Conservation (phyloP, 805 yeast genomes). For the Candida tallmaniae region DNA sequence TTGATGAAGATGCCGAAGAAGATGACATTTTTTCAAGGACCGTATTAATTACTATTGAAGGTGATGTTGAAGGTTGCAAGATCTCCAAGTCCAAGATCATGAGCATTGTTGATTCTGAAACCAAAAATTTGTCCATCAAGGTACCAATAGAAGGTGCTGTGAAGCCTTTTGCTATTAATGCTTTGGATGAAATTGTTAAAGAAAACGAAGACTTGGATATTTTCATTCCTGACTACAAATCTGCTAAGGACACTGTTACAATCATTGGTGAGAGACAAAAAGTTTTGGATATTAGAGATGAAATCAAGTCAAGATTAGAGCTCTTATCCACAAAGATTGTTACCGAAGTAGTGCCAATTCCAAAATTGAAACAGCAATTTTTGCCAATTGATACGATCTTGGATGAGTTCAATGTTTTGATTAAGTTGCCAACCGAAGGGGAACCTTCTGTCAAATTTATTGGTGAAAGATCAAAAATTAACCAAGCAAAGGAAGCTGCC, state of each 20-base stretch:
- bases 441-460: slow-evolving; percentile 53
- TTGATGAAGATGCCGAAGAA: slow-evolving; percentile 31
- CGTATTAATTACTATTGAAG: slow-evolving; percentile 65
- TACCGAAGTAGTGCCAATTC: slow-evolving; percentile 58
- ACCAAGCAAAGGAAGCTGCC: slow-evolving; percentile 60
- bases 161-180: slow-evolving; percentile 42
- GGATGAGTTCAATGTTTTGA: slow-evolving; percentile 51
- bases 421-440: slow-evolving; percentile 45
- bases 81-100: slow-evolving; percentile 67
- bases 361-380: slow-evolving; percentile 64
- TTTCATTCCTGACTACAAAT: slow-evolving; percentile 32
- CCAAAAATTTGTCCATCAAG: slow-evolving; percentile 51
- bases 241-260: slow-evolving; percentile 36
- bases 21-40: slow-evolving; percentile 58
- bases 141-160: slow-evolving; percentile 41
- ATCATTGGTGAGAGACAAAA: slow-evolving; percentile 70
- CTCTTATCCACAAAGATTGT: slow-evolving; percentile 42
- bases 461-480: slow-evolving; percentile 55
- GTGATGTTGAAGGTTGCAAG: slow-evolving; percentile 79
- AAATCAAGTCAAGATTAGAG: slow-evolving; percentile 44
- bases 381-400: slow-evolving; percentile 54
- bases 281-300: slow-evolving; percentile 52
- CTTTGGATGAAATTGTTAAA: slow-evolving; percentile 21
- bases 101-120: slow-evolving; percentile 71
- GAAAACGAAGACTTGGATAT: slow-evolving; percentile 26